Conservation (phyloP, 805 yeast species). For the Cyberlindnera lachancei region DNA sequence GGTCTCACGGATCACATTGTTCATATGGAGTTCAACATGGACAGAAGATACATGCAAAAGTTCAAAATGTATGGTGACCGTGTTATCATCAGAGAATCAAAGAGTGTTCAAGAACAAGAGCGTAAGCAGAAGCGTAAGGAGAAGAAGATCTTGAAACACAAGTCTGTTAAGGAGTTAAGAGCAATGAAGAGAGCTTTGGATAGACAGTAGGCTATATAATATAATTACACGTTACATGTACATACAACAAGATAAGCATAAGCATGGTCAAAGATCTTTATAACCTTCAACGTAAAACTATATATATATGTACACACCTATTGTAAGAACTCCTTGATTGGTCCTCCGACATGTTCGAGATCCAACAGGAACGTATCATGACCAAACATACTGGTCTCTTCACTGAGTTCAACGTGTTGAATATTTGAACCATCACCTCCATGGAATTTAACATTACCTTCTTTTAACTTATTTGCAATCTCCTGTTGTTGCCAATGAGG, state of each 20-base stretch:
- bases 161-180: slow-evolving; percentile 20
- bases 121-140: slow-evolving; percentile 41
- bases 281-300: too few species aligned
- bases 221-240: too few species aligned
- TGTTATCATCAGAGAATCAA: slow-evolving; percentile 49
- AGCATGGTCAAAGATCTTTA: too few species aligned
- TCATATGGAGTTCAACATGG: slow-evolving; percentile 74
- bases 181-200: slow-evolving; percentile 20
- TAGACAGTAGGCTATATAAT: too few species aligned
- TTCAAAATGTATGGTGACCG: slow-evolving; percentile 74
- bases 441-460: slow-evolving; percentile 19
- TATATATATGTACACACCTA: too few species aligned
- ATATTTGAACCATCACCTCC: slow-evolving; percentile 35
- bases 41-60: slow-evolving; percentile 69
- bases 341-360: slow-evolving; percentile 71
- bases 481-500: slow-evolving; percentile 95
- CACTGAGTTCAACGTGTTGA: slow-evolving; percentile 66
- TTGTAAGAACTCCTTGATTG: slow-evolving; percentile 54
- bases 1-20: slow-evolving; percentile 81
- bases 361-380: slow-evolving; percentile 87
- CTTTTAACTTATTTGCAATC: slow-evolving; percentile 51
- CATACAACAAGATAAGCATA: too few species aligned
- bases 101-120: slow-evolving; percentile 38
- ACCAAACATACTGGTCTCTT: slow-evolving; percentile 74
- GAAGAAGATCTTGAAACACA: slow-evolving; percentile 30